phyloP scores from a whole-genome alignment of 2,329 filamentous ascomycete species.

The Hypomyces perniciosus region DNA sequence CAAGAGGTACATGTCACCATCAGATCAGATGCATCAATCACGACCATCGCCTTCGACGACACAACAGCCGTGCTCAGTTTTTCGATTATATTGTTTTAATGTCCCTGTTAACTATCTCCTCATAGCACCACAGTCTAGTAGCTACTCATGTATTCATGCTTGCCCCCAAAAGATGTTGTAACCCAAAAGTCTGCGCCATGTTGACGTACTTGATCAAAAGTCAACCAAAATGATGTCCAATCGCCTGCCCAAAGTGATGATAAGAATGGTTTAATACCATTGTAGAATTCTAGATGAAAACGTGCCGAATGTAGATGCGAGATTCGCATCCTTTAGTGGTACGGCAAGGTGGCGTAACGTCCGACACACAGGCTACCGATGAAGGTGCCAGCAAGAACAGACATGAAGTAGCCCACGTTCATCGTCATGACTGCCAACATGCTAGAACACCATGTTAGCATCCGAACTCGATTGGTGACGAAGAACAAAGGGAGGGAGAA shows the following conservation, averaged over 20 bases:
- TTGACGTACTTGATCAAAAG: too few species aligned
- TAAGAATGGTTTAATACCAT: too few species aligned
- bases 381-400: conserved; percentile 73
- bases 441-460: conserved; percentile 37
- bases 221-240: too few species aligned
- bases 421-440: conserved; percentile 92
- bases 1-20: background rate
- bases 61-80: too few species aligned
- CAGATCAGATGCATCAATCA: background rate
- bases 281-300: background rate
- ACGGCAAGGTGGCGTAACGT: conserved; percentile 51
- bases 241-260: too few species aligned
- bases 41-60: background rate
- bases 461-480: background rate
- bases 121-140: too few species aligned
- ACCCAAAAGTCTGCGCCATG: too few species aligned
- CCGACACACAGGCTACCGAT: conserved; percentile 79
- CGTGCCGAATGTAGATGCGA: background rate
- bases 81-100: too few species aligned
- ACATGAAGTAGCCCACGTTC: conserved; percentile 80
- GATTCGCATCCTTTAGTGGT: conserved; percentile 36
- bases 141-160: too few species aligned
- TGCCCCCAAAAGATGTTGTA: too few species aligned
- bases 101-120: too few species aligned
- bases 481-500: background rate